phyloP scores from a whole-genome alignment of 352 stramenopile species.

The Elongisporangium prolatum region DNA sequence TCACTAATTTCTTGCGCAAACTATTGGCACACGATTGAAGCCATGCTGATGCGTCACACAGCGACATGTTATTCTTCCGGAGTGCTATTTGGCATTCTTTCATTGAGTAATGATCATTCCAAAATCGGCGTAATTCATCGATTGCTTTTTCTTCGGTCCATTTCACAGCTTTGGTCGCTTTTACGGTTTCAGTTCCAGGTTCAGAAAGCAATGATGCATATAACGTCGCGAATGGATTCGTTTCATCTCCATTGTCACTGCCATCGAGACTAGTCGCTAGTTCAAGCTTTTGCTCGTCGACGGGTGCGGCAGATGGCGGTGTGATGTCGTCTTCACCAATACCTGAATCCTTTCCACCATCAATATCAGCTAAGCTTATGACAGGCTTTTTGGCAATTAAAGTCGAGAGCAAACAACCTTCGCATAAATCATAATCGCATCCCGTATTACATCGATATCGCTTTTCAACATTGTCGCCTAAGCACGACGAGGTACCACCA shows the following conservation, averaged over 20 bases:
- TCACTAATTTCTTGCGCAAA: conserved; percentile 33
- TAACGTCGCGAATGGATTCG: conserved; percentile 29
- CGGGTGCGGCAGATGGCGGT: conserved; percentile 2
- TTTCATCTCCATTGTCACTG: conserved; percentile 5
- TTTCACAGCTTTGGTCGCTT: background rate
- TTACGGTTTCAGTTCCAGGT: conserved; percentile 1
- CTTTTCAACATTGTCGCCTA: conserved; percentile 47
- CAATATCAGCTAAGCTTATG: background rate
- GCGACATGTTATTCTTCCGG: conserved; percentile 30
- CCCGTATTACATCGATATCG: conserved; percentile 58
- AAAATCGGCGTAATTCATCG: conserved; percentile 42
- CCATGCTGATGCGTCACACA: conserved; percentile 42
- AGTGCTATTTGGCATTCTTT: conserved; percentile 63
- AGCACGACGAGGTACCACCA: conserved; percentile 41
- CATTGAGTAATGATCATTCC: conserved; percentile 51
- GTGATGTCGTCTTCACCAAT: conserved; percentile 4
- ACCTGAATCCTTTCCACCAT: conserved; percentile 2
- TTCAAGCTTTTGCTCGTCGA: conserved; percentile 3
- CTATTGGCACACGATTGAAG: conserved; percentile 37
- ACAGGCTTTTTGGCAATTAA: conserved; percentile 21
- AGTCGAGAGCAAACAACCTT: conserved; percentile 44
- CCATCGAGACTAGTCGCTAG: background rate
- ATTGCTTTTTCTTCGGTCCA: conserved; percentile 24
- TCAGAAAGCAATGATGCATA: conserved; percentile 27
- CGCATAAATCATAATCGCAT: conserved; percentile 78